A percentile compares a stretch with the other conserved stretches of the same genome.
Evolutionary conservation across 164 flowering plant species (phyloP).

Genomic region (Piper betle): DNA sequence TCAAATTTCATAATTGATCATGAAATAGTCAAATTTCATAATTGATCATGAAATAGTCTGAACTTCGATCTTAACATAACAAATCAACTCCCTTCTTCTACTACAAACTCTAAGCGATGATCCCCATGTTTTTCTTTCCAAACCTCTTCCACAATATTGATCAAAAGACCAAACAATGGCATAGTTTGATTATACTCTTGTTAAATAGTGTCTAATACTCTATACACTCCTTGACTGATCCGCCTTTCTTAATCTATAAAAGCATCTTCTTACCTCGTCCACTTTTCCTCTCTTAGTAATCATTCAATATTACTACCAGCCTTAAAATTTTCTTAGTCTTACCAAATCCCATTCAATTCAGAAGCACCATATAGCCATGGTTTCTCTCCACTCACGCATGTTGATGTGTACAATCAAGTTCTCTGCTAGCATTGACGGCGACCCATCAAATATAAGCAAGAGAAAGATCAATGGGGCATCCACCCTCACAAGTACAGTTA

Average conservation of each 20-base stretch:
- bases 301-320: no score
- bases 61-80: no score
- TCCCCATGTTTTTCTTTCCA: no score
- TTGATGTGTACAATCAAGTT: not conserved
- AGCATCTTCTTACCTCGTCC: not conserved
- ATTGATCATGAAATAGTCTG: no score
- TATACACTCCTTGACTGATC: not conserved
- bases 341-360: no score
- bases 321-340: no score
- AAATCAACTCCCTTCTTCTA: no score
- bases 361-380: not conserved
- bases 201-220: not conserved
- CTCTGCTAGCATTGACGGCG: slow-evolving; percentile 15
- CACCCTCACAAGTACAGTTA: not conserved
- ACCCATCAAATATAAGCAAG: slow-evolving; percentile 12
- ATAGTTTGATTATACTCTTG: not conserved
- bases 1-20: not conserved
- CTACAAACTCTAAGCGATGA: no score
- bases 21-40: not conserved
- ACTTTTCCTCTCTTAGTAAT: not conserved
- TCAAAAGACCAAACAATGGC: no score
- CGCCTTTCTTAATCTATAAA: slow-evolving; percentile 4
- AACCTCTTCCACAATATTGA: no score
- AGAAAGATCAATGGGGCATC: slow-evolving; percentile 19
- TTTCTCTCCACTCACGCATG: slow-evolving; percentile 1